Base-by-base conservation (phyloP, 2,329 filamentous ascomycete species). In the Helminthosporium solani region DNA sequence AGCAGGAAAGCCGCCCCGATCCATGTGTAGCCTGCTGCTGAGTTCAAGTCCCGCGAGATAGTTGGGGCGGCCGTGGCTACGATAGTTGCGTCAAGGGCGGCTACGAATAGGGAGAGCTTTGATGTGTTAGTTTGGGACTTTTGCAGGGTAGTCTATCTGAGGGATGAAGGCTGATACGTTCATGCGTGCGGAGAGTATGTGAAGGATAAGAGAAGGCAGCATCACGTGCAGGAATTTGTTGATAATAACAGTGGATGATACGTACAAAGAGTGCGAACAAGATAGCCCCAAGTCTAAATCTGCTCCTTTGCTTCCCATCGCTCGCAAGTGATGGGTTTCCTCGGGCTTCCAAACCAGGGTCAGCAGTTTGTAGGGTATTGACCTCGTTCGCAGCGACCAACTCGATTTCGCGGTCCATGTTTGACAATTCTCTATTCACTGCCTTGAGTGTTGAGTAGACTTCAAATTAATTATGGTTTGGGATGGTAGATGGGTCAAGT, bases 1-100 rank as follows among this genome's bases (percentile, higher is more conserved):
- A 91, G 79, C 3, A 90, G 74, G 65, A 87, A 91, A 0, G 87
- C 82, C 21, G 80, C 83, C 1, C 87, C 87, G 49, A 92, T 86
- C 88, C 87, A 91, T 12, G 84, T 83, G 68, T 90, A 91, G 19
- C 86, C 87, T 14, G 80, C 74, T 2, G 81, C 81, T 5, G 86
- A 87, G 35, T 82, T 62, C 50, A 91, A 80, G 49, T 86, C 76
- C 27, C 70, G 69, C 4, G 81, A 77, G 52, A 88, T 87, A 12
- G 82, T 83, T 0, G 85, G 84, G 4, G 87, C 75, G 5, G 84
- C 82, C 0, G 84, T 87, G 9, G 85, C 78, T 55, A 85, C 73
- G 55, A 84, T 83, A 14, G 83, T 86, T 41, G 80, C 56, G 36
- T 75, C 73, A 3, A 75, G 58, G 8, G 72, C 72, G 9, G 69